Evolutionary conservation across 2,329 filamentous ascomycete species (phyloP), one percentile per base, ranked within the genome.

Genomic region (Fusarium sp.): DNA sequence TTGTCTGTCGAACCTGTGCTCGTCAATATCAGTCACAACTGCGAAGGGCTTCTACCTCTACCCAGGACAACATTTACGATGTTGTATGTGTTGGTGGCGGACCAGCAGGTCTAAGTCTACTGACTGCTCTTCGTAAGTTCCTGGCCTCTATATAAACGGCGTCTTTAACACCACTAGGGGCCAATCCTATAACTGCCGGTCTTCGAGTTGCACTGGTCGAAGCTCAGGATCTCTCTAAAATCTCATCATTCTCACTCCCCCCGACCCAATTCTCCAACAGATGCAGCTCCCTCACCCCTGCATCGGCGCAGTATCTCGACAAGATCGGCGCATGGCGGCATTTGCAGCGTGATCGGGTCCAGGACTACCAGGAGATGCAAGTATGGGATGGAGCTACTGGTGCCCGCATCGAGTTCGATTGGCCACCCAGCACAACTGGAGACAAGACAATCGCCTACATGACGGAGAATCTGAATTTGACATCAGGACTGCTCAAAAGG

Each of bases 371-470:
- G 62, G 92, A 95, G 74, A 99, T 99, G 96, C 92, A 97, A 78
- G 96, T 98, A 33, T 99, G 97, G 96, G 96, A 99, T 78, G 97
- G 95, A 66, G 88, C 97, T 58, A 92, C 92, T 40, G 94, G 89
- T 62, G 92, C 94, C 36, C 88, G 90, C 72, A 96, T 99, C 77
- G 91, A 93, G 72, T 99, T 99, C 79, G 92, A 96, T 80, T 92
- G 90, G 91, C 80, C 80, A 23, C 81, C 81, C 7, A 78, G 76
- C 42, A 77, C 82, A 37, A 82, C 84, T 74, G 70, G 63, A 77
- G 81, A 82, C 76, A 86, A 84, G 64, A 92, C 89, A 2, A 93
- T 99, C 71, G 96, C 96, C 11, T 97, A 96, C 77, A 99, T 99
- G 95, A 92, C 90, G 41, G 97, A 99, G 83, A 99, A 98, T 78